Evolutionary conservation across 2,329 filamentous ascomycete genomes (phyloP), one percentile per base, ranked within the genome.

Genomic region (Aspergillus versicolor): DNA sequence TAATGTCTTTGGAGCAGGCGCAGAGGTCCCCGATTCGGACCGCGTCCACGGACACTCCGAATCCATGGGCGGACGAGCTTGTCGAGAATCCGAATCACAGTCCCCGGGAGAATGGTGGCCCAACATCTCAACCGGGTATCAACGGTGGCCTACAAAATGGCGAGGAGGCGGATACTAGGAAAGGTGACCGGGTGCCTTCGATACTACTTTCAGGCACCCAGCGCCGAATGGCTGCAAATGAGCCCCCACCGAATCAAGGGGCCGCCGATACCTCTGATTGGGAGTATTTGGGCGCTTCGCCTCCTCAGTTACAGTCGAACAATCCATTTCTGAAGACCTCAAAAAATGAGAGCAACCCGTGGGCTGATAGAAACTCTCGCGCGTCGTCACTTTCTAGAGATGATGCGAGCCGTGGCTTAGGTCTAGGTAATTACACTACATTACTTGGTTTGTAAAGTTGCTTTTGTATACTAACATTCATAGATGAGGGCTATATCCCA

Each of bases 291-390:
- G 52, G 56, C 15, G 13, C 62, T 37, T 49, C 62, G 17, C 65
- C 70, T 0, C 60, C 67, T 32, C 70, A 68, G 45, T 63, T 76
- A 22, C 71, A 67, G 52, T 75, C 73, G 15, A 76, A 76, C 48
- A 76, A 76, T 40, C 74, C 74, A 5, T 76, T 76, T 43, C 45
- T 75, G 50, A 74, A 71, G 52, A 56, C 69, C 3, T 64, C 65
- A 30, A 59, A 65, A 19, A 53, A 59, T 30, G 62, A 67, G 9
- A 59, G 62, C 11, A 63, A 65, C 24, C 59, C 65, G 12, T 63
- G 61, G 51, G 62, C 65, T 7, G 57, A 58, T 13, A 62, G 59
- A 47, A 62, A 63, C 9, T 54, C 56, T 43, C 54, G 59, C 11
- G 19, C 54, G n/a, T 60, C 69, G n/a, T 68, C 65, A 7, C 38